Percentiles rank a stretch among this genome's conserved stretches.
Evolutionary conservation across 345 rosid genomes (phyloP).

Genomic region (Moringa oleifera): DNA sequence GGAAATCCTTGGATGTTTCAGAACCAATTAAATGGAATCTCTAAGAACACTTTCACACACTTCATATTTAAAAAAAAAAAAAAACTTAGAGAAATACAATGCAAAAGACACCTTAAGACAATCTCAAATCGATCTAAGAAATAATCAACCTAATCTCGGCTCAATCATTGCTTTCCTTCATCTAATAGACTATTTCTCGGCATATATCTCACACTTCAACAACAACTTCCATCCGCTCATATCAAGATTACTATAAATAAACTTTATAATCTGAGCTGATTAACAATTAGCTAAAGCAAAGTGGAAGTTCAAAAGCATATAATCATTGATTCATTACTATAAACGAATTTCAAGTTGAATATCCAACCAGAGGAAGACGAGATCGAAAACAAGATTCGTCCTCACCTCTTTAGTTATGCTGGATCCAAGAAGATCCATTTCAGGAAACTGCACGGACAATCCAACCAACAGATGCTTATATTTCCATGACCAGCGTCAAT

Average conservation of each 20-base stretch:
- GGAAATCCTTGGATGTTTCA: not conserved
- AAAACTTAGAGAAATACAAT: too few species aligned
- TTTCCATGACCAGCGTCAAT: slow-evolving; percentile 1
- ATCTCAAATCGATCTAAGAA: not conserved
- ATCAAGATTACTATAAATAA: not conserved
- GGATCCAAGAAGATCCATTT: slow-evolving; percentile 46
- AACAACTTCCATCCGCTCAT: too few species aligned
- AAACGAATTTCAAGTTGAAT: not conserved
- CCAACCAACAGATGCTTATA: slow-evolving; percentile 18
- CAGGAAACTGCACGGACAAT: slow-evolving; percentile 20
- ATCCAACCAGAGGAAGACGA: not conserved
- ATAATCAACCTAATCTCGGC: not conserved
- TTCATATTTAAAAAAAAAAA: not conserved
- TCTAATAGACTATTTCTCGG: not conserved
- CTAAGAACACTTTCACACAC: not conserved
- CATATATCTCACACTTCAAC: not conserved
- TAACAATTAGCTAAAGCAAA: not conserved
- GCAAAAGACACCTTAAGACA: not conserved
- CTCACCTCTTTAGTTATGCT: slow-evolving; percentile 34
- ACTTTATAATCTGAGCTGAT: not conserved
- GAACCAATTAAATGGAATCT: too few species aligned
- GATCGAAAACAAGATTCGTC: not conserved
- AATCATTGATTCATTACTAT: not conserved
- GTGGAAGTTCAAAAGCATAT: not conserved
- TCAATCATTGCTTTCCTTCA: not conserved